phyloP scores from a whole-genome alignment of 1,284 basidiomycete species.

The Athelia sp. region DNA sequence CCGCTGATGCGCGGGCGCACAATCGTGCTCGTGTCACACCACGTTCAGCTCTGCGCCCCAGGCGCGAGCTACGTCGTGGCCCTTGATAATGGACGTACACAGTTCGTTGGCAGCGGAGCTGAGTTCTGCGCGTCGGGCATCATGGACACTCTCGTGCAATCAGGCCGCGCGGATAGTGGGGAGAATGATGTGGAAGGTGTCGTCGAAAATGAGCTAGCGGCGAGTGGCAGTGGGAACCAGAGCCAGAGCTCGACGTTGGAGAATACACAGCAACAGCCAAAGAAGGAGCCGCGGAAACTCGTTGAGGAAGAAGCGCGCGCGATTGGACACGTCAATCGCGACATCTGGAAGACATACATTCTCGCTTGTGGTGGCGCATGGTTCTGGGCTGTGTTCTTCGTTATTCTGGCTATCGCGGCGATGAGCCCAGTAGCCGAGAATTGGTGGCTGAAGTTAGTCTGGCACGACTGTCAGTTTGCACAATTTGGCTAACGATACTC shows the following conservation, averaged over 20 bases:
- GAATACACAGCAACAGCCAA: conserved; percentile 37
- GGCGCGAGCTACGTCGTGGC: conserved; percentile 74
- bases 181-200: conserved; percentile 22
- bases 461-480: conserved; percentile 2
- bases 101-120: conserved; percentile 63
- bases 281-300: conserved; percentile 77
- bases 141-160: conserved; percentile 65
- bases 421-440: conserved; percentile 78
- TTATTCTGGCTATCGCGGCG: conserved; percentile 59
- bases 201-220: conserved; percentile 37
- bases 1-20: conserved; percentile 80
- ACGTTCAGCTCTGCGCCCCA: conserved; percentile 73
- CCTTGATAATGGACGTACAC: conserved; percentile 80
- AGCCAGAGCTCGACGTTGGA: conserved; percentile 33
- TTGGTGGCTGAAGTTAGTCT: conserved; percentile 69
- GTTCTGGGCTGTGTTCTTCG: conserved; percentile 72
- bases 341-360: conserved; percentile 83
- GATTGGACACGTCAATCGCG: conserved; percentile 72
- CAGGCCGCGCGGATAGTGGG: conserved; percentile 31
- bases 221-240: conserved; percentile 25
- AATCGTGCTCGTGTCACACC: conserved; percentile 85
- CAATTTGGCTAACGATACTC: conserved; percentile 7
- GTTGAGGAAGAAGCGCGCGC: conserved; percentile 90
- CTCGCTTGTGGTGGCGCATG: conserved; percentile 57
- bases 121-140: conserved; percentile 66